These are phyloP conservation scores for Metschnikowia gruessii DNA, from an alignment of 805 yeast species.

Conservation along the genomic window DNA sequence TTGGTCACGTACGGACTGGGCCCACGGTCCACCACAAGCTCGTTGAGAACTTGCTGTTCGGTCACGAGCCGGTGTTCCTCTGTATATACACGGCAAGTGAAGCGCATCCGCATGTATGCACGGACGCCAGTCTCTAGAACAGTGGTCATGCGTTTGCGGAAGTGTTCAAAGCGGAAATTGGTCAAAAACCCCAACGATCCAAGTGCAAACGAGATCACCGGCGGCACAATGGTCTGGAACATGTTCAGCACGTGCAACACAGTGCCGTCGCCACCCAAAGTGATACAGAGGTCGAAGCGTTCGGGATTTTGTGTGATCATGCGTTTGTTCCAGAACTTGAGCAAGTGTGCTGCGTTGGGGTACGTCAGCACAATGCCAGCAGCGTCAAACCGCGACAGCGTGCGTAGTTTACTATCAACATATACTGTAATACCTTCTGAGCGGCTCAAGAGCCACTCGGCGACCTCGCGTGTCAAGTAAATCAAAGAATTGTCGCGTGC, in stretches of 20 bases:
- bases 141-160: constrained; percentile 52
- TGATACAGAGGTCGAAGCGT: constrained; percentile 41
- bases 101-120: constrained; percentile 80
- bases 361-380: constrained; percentile 47
- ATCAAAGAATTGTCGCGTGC: constrained; percentile 80
- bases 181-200: constrained; percentile 54
- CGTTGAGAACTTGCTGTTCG: constrained; percentile 82
- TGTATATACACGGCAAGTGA: constrained; percentile 69
- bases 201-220: constrained; percentile 43
- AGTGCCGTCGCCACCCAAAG: constrained; percentile 48
- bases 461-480: constrained; percentile 71
- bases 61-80: constrained; percentile 52
- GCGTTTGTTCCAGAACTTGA: constrained; percentile 69
- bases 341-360: constrained; percentile 43
- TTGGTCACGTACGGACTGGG: constrained; percentile 90
- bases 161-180: constrained; percentile 75
- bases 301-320: constrained; percentile 47
- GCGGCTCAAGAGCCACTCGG: constrained; percentile 64
- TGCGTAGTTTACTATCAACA: constrained; percentile 68
- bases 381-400: constrained; percentile 62
- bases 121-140: constrained; percentile 69
- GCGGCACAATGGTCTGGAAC: constrained; percentile 47
- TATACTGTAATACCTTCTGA: constrained; percentile 48
- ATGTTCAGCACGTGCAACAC: constrained; percentile 42
- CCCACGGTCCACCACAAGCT: constrained; percentile 88